Evolutionary conservation across 129 eudicot genomes (phyloP).

Genomic region (Heracleum sosnowskyi): DNA sequence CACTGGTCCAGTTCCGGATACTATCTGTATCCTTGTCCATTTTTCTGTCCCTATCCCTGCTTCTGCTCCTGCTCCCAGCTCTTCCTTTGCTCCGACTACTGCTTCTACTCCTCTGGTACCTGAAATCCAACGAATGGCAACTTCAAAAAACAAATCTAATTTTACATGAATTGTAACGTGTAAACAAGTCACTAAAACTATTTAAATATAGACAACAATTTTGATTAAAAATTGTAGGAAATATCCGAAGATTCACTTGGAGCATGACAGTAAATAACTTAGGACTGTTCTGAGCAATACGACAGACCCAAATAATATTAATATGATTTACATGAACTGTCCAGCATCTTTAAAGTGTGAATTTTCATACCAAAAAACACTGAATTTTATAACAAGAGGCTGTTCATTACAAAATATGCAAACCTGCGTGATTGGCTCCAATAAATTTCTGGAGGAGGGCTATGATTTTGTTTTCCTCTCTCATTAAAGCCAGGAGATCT

Average conservation of each 20-base stretch:
- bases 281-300: background rate
- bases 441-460: constrained; percentile 28
- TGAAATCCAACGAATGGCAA: background rate
- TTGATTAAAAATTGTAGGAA: background rate
- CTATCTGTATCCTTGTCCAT: background rate
- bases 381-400: background rate
- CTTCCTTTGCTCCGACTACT: constrained; percentile 30
- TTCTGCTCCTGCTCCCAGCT: constrained; percentile 18
- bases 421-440: constrained; percentile 44
- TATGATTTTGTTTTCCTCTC: constrained; percentile 26
- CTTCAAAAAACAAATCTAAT: background rate
- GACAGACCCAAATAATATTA: background rate
- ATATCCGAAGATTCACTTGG: background rate
- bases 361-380: background rate
- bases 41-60: constrained; percentile 6
- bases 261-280: background rate
- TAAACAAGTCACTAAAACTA: background rate
- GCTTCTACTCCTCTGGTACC: constrained; percentile 34
- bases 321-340: background rate
- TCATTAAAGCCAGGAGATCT: constrained; percentile 43
- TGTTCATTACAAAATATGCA: constrained; percentile 8
- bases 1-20: background rate
- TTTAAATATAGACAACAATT: background rate
- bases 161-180: background rate
- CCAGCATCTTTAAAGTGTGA: background rate